These are phyloP conservation scores for Acanthamoeba lenticulata DNA, from an alignment of 208 protist species.

Conservation along the genomic window DNA sequence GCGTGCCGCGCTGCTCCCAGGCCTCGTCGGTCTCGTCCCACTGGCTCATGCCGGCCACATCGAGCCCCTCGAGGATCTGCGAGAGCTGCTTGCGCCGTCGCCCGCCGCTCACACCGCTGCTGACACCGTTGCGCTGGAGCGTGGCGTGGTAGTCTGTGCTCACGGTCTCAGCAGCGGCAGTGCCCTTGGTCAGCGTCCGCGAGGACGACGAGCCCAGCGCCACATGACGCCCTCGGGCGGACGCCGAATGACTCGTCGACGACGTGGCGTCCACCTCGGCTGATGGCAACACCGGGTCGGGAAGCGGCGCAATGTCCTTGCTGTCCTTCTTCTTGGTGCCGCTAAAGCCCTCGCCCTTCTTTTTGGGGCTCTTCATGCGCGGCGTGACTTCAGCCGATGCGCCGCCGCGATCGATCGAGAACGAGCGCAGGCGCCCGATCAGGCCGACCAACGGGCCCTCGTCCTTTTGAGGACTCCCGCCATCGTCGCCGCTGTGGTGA, in stretches of 20 bases:
- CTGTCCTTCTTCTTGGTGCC: neutral
- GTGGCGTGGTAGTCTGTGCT: neutral
- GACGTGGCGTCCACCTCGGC: too few relatives aligned
- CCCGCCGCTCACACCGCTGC: too few relatives aligned
- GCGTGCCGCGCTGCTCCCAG: neutral
- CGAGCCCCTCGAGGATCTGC: conserved; percentile 1
- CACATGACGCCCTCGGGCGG: too few relatives aligned
- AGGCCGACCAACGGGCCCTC: neutral
- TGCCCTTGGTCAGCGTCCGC: neutral
- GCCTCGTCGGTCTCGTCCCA: neutral
- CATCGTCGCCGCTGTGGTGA: neutral
- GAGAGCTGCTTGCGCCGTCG: neutral
- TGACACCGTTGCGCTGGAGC: neutral
- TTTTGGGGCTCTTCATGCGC: neutral
- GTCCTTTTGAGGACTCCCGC: neutral
- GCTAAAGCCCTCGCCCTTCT: too few relatives aligned
- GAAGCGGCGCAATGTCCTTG: neutral
- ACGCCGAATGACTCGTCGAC: too few relatives aligned
- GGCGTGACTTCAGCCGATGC: neutral
- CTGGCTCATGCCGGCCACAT: neutral
- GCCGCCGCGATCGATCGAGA: neutral
- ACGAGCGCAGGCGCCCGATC: neutral
- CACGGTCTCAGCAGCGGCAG: too few relatives aligned
- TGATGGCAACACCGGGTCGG: too few relatives aligned
- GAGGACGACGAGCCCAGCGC: neutral